phyloP scores from a whole-genome alignment of 1,284 basidiomycete species.

The Earliella scabrosa region DNA sequence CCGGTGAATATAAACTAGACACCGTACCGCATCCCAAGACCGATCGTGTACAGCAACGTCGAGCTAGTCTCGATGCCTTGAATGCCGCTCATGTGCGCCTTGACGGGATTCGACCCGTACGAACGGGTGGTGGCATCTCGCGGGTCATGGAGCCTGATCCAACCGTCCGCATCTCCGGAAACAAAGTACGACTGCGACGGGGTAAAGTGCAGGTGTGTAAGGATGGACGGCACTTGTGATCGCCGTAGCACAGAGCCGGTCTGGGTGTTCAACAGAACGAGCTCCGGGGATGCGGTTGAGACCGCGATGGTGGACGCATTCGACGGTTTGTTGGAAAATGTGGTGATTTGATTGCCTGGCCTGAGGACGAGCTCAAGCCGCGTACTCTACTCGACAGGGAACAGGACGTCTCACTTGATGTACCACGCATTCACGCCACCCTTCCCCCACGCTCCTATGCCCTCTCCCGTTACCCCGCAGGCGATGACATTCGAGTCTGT shows the following conservation, averaged over 20 bases:
- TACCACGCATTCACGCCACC: slow-evolving; percentile 86
- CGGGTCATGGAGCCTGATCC: slow-evolving; percentile 84
- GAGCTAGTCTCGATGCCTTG: slow-evolving; percentile 83
- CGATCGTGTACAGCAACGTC: slow-evolving; percentile 84
- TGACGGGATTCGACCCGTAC: slow-evolving; percentile 54
- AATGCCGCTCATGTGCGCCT: slow-evolving; percentile 82
- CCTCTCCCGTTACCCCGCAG: slow-evolving; percentile 56
- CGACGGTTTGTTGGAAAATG: slow-evolving; percentile 59
- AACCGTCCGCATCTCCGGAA: slow-evolving; percentile 84
- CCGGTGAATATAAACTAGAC: not conserved
- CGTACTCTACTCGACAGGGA: not conserved
- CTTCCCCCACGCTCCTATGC: slow-evolving; percentile 77
- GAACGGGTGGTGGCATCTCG: slow-evolving; percentile 55
- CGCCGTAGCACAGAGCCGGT: slow-evolving; percentile 73
- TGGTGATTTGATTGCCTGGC: slow-evolving; percentile 45
- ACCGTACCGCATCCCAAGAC: slow-evolving; percentile 80
- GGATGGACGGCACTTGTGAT: slow-evolving; percentile 55
- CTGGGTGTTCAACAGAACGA: slow-evolving; percentile 75
- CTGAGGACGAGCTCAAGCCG: slow-evolving; percentile 8
- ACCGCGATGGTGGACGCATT: slow-evolving; percentile 63
- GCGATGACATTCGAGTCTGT: slow-evolving; percentile 80
- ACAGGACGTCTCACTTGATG: slow-evolving; percentile 52
- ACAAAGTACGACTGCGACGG: slow-evolving; percentile 60
- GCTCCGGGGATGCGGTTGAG: slow-evolving; percentile 64
- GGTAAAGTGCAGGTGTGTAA: slow-evolving; percentile 70